Evolutionary conservation across 169 alveolate genomes (phyloP).

Genomic region (Plasmodium inui): DNA sequence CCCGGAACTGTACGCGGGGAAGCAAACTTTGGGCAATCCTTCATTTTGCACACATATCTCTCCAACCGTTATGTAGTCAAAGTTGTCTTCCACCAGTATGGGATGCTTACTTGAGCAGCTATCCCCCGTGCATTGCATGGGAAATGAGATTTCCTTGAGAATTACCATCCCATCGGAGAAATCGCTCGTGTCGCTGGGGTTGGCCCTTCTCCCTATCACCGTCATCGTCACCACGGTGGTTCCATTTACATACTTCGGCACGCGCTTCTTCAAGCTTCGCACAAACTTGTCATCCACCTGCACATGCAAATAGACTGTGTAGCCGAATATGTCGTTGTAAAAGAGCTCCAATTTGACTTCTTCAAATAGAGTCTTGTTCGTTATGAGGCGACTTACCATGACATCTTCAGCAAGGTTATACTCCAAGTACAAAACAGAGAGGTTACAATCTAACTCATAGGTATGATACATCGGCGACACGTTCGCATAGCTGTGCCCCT

Average conservation of each 20-base stretch:
- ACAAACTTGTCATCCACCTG: not conserved
- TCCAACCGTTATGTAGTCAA: constrained; percentile 39
- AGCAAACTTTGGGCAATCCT: constrained; percentile 9
- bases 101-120: constrained; percentile 30
- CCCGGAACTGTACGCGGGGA: constrained; percentile 20
- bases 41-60: constrained; percentile 45
- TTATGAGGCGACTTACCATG: constrained; percentile 9
- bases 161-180: not conserved
- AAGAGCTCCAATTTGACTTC: constrained; percentile 26
- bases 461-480: constrained; percentile 41
- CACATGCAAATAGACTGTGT: constrained; percentile 1
- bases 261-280: not conserved
- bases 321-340: constrained; percentile 24
- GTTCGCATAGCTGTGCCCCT: constrained; percentile 34
- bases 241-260: constrained; percentile 1
- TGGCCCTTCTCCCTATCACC: constrained; percentile 30
- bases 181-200: not conserved
- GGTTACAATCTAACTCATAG: constrained; percentile 68
- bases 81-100: constrained; percentile 36
- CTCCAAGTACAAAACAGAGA: constrained; percentile 26
- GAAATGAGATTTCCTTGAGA: constrained; percentile 8
- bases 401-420: not conserved
- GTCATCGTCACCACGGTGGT: constrained; percentile 1
- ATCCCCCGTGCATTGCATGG: not conserved
- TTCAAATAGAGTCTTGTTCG: constrained; percentile 30